phyloP scores from a whole-genome alignment of 176 grass and related monocot genomes.

The Ensete glaucum region DNA sequence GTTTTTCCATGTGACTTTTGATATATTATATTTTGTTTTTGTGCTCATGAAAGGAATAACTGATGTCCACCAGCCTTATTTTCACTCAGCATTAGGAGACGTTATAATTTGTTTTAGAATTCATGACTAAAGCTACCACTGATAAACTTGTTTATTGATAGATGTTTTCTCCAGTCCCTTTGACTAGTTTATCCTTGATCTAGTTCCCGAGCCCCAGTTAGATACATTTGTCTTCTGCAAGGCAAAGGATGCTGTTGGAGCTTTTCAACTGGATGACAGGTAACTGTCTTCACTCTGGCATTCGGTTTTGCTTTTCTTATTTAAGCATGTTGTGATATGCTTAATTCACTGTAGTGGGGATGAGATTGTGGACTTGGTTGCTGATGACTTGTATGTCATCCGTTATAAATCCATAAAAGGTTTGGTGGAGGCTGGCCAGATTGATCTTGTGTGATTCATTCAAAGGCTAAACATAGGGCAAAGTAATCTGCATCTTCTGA shows the following conservation, averaged over 20 bases:
- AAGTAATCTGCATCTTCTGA: not conserved
- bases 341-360: slow-evolving; percentile 50
- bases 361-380: slow-evolving; percentile 85
- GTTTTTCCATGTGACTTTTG: not conserved
- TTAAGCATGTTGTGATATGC: not conserved
- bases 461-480: not conserved
- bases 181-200: not conserved
- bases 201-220: slow-evolving; percentile 73
- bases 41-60: not conserved
- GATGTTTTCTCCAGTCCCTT: not conserved
- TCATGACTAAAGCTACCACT: not conserved
- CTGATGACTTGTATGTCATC: slow-evolving; percentile 85
- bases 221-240: slow-evolving; percentile 95
- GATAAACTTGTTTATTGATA: not conserved
- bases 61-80: not conserved
- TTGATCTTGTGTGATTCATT: slow-evolving; percentile 58
- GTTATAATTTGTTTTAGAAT: not conserved
- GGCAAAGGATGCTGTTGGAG: slow-evolving; percentile 72
- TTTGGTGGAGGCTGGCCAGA: slow-evolving; percentile 41
- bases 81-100: not conserved
- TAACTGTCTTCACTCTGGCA: slow-evolving; percentile 27
- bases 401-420: slow-evolving; percentile 90
- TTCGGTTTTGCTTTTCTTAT: slow-evolving; percentile 1
- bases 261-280: slow-evolving; percentile 92
- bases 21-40: not conserved